Percentiles rank a stretch among this genome's conserved stretches.
phyloP scores from a whole-genome alignment of 805 yeast species.

The Kazachstania viticola region DNA sequence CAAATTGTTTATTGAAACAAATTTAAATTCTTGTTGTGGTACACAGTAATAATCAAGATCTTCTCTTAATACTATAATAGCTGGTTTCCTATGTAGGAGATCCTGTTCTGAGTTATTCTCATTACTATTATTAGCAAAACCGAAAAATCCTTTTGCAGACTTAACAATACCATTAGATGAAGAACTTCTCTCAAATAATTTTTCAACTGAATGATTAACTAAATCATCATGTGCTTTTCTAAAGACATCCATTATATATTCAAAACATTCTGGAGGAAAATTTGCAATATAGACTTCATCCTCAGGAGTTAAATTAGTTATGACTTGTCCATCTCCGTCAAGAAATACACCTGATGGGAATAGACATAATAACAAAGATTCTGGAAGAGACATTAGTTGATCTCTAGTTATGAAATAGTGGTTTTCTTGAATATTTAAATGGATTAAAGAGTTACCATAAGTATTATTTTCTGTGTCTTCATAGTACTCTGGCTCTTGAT shows the following conservation, averaged over 20 bases:
- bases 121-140: conserved; percentile 3
- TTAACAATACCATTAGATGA: conserved; percentile 8
- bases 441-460: conserved; percentile 47
- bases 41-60: conserved; percentile 90
- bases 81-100: conserved; percentile 69
- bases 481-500: conserved; percentile 1
- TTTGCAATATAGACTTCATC: conserved; percentile 66
- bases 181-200: conserved; percentile 24
- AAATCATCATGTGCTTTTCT: conserved; percentile 56
- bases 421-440: conserved; percentile 65
- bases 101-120: conserved; percentile 40
- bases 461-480: conserved; percentile 23
- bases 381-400: conserved; percentile 86
- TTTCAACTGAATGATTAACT: conserved; percentile 30
- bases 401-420: conserved; percentile 72
- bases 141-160: conserved; percentile 21
- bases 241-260: conserved; percentile 67
- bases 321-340: conserved; percentile 65
- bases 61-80: conserved; percentile 84
- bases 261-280: conserved; percentile 78
- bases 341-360: conserved; percentile 86
- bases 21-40: conserved; percentile 32
- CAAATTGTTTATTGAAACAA: conserved; percentile 27
- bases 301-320: conserved; percentile 66
- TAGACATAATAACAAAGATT: conserved; percentile 71